Base-by-base conservation (phyloP, 148 eudicot species). In the Rhododendron ovatum region DNA sequence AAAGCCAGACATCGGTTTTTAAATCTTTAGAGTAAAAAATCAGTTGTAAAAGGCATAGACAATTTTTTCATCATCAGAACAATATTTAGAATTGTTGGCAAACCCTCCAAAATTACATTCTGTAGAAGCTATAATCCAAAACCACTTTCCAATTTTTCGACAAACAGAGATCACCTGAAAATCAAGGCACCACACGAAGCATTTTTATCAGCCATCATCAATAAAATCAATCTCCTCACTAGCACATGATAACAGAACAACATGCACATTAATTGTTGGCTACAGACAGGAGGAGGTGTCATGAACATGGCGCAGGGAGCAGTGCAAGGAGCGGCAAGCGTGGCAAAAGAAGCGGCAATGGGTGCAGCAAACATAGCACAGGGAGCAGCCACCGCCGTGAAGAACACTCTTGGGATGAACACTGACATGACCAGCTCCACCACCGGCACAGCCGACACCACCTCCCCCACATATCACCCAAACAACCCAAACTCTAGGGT, bases 241-340 rank as follows among this genome's bases (percentile, higher is more conserved):
- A 26, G 15, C 73, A n/a, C 5, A 67, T 26, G 73, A 26, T 67
- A 11, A 26, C 9, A 33, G 7, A 30, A 2, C 7, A 13, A 82
- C 2, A 8, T 6, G 59, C 59, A 14, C 11, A 47, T 47, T 43
- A 43, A 9, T 17, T 35, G 17, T 37, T 57, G n/a, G 18, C 14
- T 81, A n/a, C 87, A 95, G 98, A 93, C 95, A 65, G 96, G 95
- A 37, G 93, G 86, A 55, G 88, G 86, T 55, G 92, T 93, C 63
- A 89, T 86, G 91, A 91, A 91, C 86, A 91, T 93, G 87, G 94
- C 98, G 63, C 90, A 88, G 50, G 98, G 96, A 81, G 96, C 96
- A 74, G 91, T 89, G 83, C 83, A 10, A 3, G 84, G 84, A 17
- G 83, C 83, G 39, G 12, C 61, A 48, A 80, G 4, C n/a, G 51